Percentiles rank a stretch among this genome's conserved stretches.
Conservation (phyloP, 208 protist species). For the Trichomonas gallinae region DNA sequence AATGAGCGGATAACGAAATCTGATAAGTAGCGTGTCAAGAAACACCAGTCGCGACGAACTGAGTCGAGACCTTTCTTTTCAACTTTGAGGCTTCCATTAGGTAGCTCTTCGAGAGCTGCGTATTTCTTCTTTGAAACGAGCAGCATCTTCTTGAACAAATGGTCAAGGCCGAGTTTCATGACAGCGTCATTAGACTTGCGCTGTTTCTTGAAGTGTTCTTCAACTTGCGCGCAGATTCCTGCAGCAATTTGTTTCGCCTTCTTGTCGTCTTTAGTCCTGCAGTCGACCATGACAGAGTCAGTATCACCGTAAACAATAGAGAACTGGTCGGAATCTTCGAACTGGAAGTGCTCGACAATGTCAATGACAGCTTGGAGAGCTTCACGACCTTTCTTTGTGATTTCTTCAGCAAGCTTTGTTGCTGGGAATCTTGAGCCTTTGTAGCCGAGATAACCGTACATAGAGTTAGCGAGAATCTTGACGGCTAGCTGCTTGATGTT, state of each 20-base stretch:
- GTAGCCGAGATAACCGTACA: constrained; percentile 96
- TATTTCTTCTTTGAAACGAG: constrained; percentile 86
- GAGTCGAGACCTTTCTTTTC: constrained; percentile 83
- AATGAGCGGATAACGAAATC: constrained; percentile 73
- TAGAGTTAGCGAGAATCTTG: constrained; percentile 48
- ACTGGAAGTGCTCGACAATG: constrained; percentile 64
- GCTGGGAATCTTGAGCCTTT: constrained; percentile 88
- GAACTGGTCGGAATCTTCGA: constrained; percentile 56
- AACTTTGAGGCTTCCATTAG: neutral
- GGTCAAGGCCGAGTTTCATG: constrained; percentile 99
- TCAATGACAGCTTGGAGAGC: constrained; percentile 50
- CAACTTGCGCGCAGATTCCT: constrained; percentile 61
- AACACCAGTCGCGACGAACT: constrained; percentile 97
- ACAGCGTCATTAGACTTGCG: neutral
- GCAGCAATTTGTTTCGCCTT: constrained; percentile 55
- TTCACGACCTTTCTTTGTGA: constrained; percentile 79
- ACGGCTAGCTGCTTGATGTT: constrained; percentile 33
- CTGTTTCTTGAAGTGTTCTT: neutral
- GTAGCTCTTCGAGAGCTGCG: constrained; percentile 41
- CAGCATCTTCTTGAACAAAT: constrained; percentile 91
- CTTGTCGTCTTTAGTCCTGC: constrained; percentile 54
- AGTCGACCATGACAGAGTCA: constrained; percentile 98
- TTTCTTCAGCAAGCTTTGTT: constrained; percentile 83
- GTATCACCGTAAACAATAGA: constrained; percentile 83
- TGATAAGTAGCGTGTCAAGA: constrained; percentile 72